phyloP scores from a whole-genome alignment of 768 basidiomycete genomes.

The Naematelia aurantialba region DNA sequence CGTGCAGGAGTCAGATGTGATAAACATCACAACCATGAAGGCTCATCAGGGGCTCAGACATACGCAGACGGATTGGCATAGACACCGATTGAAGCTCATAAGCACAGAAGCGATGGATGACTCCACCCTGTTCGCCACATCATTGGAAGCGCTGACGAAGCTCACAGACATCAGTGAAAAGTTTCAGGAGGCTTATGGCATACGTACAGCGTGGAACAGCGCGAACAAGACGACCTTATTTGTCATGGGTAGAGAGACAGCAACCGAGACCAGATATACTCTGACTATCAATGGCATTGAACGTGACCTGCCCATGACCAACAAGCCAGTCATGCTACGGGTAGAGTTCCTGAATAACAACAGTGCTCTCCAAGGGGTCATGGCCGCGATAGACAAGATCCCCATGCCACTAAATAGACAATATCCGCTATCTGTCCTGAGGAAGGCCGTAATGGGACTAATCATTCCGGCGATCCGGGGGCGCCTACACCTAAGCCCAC shows the following conservation, averaged over 20 bases:
- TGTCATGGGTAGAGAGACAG: neutral
- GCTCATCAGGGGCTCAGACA: neutral
- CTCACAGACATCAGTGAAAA: slow-evolving; percentile 1
- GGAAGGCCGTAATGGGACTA: slow-evolving; percentile 3
- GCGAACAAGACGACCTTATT: slow-evolving; percentile 15
- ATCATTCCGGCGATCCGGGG: slow-evolving; percentile 10
- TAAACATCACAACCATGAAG: neutral
- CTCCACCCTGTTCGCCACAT: slow-evolving; percentile 13
- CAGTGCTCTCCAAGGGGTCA: neutral
- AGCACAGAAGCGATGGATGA: slow-evolving; percentile 21
- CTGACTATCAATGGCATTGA: neutral
- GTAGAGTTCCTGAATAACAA: neutral
- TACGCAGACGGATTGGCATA: neutral
- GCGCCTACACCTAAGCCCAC: slow-evolving; percentile 9
- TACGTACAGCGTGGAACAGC: slow-evolving; percentile 10
- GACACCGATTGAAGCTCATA: neutral
- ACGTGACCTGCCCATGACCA: neutral
- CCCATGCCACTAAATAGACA: slow-evolving; percentile 5
- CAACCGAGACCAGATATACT: neutral
- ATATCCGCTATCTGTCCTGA: slow-evolving; percentile 7
- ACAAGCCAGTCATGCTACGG: slow-evolving; percentile 7
- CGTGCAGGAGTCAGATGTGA: neutral
- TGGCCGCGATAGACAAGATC: slow-evolving; percentile 6
- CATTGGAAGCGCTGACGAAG: neutral
- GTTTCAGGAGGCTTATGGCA: slow-evolving; percentile 14